Percentiles rank a stretch among this genome's conserved stretches.
Conservation (phyloP, 495 filamentous ascomycete genomes). For the Penicillium chermesinum region DNA sequence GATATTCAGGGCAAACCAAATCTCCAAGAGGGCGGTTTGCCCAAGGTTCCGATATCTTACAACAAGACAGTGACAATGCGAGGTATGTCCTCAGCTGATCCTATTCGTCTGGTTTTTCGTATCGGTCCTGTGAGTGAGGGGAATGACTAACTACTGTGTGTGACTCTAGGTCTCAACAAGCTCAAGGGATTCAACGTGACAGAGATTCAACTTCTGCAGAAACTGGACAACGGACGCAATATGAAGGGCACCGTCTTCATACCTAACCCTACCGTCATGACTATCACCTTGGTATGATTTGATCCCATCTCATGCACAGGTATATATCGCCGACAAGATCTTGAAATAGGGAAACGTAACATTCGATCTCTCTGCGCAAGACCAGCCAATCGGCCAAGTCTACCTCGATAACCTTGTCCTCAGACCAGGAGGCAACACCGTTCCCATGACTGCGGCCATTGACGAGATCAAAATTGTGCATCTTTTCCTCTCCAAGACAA, state of each 20-base stretch:
- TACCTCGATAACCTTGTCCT: constrained; percentile 55
- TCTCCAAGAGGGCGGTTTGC: constrained; percentile 47
- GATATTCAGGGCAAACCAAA: constrained; percentile 55
- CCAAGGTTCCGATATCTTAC: constrained; percentile 46
- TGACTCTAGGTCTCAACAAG: constrained; percentile 49
- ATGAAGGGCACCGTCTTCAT: constrained; percentile 59
- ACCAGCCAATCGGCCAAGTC: constrained; percentile 47
- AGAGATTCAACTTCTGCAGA: constrained; percentile 43
- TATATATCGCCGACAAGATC: too few species aligned
- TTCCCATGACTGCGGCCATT: constrained; percentile 51
- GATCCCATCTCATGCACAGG: not conserved
- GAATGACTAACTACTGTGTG: too few species aligned
- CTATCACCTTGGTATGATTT: constrained; percentile 52
- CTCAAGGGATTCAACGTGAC: constrained; percentile 56
- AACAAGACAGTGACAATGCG: constrained; percentile 54
- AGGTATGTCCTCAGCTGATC: constrained; percentile 47
- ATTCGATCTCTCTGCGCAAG: constrained; percentile 52
- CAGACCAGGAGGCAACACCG: constrained; percentile 54
- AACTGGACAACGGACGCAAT: constrained; percentile 48
- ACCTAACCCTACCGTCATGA: constrained; percentile 65
- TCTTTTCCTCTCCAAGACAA: constrained; percentile 25
- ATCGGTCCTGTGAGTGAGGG: too few species aligned
- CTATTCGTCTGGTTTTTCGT: too few species aligned
- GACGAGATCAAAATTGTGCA: constrained; percentile 44
- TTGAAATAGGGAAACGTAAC: constrained; percentile 65